Percentiles rank a stretch among this genome's conserved stretches.
These are phyloP conservation scores for Pittosporum tobira DNA, from an alignment of 129 eudicot species.

Conservation along the genomic window DNA sequence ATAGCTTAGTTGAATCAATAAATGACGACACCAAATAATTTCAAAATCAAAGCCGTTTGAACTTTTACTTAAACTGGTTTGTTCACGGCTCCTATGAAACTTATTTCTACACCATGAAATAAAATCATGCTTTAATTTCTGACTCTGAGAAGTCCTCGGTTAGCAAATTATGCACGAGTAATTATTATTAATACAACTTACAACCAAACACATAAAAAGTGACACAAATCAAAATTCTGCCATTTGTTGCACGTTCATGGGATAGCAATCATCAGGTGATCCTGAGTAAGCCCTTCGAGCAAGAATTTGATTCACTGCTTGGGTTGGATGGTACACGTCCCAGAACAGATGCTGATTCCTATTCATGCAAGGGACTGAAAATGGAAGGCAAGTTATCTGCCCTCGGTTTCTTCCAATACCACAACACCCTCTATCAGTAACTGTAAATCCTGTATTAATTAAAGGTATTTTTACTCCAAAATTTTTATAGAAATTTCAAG, in stretches of 20 bases:
- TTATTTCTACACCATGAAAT: too few species aligned
- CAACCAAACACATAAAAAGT: too few species aligned
- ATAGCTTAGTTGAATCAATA: too few species aligned
- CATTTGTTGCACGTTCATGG: conserved; percentile 47
- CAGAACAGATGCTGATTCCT: conserved; percentile 64
- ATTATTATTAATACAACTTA: too few species aligned
- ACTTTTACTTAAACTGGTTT: too few species aligned
- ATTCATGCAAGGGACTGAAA: conserved; percentile 45
- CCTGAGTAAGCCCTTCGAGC: conserved; percentile 45
- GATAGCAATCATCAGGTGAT: conserved; percentile 35
- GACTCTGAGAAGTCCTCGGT: too few species aligned
- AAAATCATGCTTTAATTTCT: too few species aligned
- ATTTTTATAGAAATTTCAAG: too few species aligned
- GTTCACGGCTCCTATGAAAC: too few species aligned
- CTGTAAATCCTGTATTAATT: conserved; percentile 46
- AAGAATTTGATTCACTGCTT: conserved; percentile 46
- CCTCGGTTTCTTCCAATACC: conserved; percentile 73
- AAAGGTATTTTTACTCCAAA: not conserved
- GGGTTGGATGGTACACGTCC: conserved; percentile 88
- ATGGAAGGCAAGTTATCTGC: conserved; percentile 61
- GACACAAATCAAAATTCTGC: conserved; percentile 7
- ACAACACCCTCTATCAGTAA: conserved; percentile 55
- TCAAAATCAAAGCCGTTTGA: too few species aligned
- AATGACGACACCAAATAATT: too few species aligned
- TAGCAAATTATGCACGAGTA: too few species aligned